Percentiles rank a stretch among this genome's conserved stretches.
These are phyloP conservation scores for Mimosa pudica DNA, from an alignment of 306 rosid species.

Conservation along the genomic window DNA sequence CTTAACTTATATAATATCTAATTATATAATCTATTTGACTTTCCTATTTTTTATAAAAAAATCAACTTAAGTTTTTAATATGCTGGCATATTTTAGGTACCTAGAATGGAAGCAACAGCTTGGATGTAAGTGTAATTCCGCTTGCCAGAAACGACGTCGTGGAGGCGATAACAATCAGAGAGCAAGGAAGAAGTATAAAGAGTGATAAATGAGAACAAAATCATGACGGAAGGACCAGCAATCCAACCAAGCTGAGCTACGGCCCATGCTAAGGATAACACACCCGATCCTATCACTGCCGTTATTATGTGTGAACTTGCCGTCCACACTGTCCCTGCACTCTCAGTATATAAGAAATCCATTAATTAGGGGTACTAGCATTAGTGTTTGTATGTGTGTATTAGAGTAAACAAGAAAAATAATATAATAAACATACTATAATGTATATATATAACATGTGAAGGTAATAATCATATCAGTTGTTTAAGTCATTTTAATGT, in stretches of 20 bases:
- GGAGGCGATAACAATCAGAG: conserved; percentile 52
- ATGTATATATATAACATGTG: too few relatives aligned
- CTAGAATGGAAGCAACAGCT: conserved; percentile 53
- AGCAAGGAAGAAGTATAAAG: conserved; percentile 48
- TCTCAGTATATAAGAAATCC: background rate
- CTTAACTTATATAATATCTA: too few relatives aligned
- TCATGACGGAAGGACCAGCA: conserved; percentile 47
- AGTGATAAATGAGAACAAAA: conserved; percentile 44
- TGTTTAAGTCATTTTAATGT: too few relatives aligned
- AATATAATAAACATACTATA: too few relatives aligned
- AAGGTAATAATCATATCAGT: too few relatives aligned
- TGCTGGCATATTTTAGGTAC: conserved; percentile 27
- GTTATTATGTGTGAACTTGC: conserved; percentile 65
- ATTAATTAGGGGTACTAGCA: background rate
- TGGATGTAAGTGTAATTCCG: conserved; percentile 56
- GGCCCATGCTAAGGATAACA: conserved; percentile 64
- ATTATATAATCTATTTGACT: too few relatives aligned
- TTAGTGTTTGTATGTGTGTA: background rate
- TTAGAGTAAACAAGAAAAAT: too few relatives aligned
- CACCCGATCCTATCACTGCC: conserved; percentile 67
- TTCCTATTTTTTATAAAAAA: too few relatives aligned
- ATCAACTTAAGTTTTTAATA: background rate
- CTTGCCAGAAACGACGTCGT: conserved; percentile 38
- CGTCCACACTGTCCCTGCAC: conserved; percentile 57
- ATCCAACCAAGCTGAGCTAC: conserved; percentile 67